Percentiles rank a stretch among this genome's conserved stretches.
Evolutionary conservation across 345 rosid species (phyloP).

Genomic region (Citrus australasica): DNA sequence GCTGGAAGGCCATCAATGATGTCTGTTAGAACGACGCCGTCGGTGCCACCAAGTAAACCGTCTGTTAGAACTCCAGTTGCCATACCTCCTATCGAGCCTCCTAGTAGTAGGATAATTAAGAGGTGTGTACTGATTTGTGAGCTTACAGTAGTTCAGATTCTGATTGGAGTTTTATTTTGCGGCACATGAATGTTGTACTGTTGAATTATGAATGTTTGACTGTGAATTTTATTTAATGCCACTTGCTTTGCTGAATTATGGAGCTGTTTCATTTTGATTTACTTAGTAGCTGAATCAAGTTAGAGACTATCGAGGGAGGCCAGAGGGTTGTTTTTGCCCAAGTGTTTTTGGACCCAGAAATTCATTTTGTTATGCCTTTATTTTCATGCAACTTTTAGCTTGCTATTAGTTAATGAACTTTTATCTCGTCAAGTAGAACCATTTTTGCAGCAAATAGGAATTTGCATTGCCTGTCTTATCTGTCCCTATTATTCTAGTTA

Average conservation of each 20-base stretch:
- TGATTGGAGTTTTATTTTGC: not conserved
- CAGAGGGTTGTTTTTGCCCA: not conserved
- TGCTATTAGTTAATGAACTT: not conserved
- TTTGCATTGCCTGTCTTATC: not conserved
- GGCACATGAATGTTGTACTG: not conserved
- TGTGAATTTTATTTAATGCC: too few species aligned
- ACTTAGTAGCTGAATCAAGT: not conserved
- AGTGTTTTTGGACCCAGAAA: not conserved
- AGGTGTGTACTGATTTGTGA: conserved; percentile 30
- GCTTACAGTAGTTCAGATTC: conserved; percentile 5
- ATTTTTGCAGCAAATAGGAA: not conserved
- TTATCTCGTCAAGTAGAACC: not conserved
- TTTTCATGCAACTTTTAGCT: not conserved
- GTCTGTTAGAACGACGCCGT: conserved; percentile 38
- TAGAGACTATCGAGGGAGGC: not conserved
- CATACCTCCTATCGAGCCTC: conserved; percentile 54
- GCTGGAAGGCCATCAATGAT: conserved; percentile 61
- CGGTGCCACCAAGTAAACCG: conserved; percentile 55
- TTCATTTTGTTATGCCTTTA: not conserved
- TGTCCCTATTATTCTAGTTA: not conserved
- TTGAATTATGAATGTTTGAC: not conserved
- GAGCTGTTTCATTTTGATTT: not conserved
- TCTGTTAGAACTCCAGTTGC: conserved; percentile 55
- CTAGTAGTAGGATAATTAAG: conserved; percentile 39
- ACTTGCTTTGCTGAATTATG: too few species aligned